These are phyloP conservation scores for Nyctanthes arbortristis DNA, from an alignment of 257 asterid genomes.

Conservation along the genomic window DNA sequence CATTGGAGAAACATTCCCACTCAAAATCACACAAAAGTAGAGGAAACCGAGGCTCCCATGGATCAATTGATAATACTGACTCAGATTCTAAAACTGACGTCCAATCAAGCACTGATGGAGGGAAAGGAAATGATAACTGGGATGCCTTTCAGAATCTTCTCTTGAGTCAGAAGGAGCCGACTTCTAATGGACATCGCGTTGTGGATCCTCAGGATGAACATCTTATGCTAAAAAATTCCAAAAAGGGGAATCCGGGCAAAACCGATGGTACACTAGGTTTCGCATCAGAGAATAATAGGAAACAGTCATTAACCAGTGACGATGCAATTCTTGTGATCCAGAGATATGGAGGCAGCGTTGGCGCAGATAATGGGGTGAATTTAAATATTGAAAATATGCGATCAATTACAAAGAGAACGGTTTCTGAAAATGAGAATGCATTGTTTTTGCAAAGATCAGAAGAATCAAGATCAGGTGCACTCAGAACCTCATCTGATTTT, in stretches of 20 bases:
- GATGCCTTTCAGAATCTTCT: constrained; percentile 74
- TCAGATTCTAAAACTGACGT: constrained; percentile 21
- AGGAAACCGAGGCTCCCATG: constrained; percentile 33
- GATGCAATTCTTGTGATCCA: constrained; percentile 54
- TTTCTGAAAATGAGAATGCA: constrained; percentile 44
- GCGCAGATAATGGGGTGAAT: constrained; percentile 28
- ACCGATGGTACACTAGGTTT: constrained; percentile 28
- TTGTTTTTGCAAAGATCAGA: constrained; percentile 33
- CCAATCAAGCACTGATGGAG: constrained; percentile 36
- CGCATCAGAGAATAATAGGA: constrained; percentile 44
- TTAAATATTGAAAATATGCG: constrained; percentile 51
- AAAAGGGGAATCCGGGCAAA: constrained; percentile 31
- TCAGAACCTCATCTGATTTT: constrained; percentile 42
- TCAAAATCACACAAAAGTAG: constrained; percentile 38
- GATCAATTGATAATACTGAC: constrained; percentile 31
- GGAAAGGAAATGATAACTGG: constrained; percentile 48
- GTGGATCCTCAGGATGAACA: constrained; percentile 45
- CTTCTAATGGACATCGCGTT: constrained; percentile 24
- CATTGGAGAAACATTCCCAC: constrained; percentile 44
- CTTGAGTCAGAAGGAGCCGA: constrained; percentile 53
- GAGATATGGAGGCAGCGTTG: constrained; percentile 39
- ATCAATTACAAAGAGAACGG: constrained; percentile 39
- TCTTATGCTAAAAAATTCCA: constrained; percentile 33
- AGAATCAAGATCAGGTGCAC: constrained; percentile 32
- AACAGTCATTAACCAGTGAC: constrained; percentile 36